phyloP scores from a whole-genome alignment of 208 protist genomes.

The Jaenimonas drosophilae region DNA sequence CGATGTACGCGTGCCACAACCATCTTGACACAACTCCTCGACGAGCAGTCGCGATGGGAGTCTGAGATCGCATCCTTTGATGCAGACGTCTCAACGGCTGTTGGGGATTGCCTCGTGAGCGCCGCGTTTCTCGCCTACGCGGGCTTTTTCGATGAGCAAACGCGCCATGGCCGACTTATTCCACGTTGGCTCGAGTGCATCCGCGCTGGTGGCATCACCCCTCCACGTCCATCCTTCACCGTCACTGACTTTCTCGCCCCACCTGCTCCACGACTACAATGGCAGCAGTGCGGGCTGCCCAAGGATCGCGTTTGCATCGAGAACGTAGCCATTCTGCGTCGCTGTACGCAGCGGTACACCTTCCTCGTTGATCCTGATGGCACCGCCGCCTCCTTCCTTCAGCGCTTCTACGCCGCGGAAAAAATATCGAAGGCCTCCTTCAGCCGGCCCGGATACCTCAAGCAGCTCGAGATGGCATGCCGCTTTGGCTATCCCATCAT shows the following conservation, averaged over 20 bases:
- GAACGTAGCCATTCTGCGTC: slow-evolving; percentile 97
- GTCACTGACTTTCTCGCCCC: slow-evolving; percentile 91
- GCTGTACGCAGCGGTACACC: slow-evolving; percentile 92
- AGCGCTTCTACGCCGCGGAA: slow-evolving; percentile 58
- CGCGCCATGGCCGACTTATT: slow-evolving; percentile 75
- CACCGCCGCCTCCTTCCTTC: slow-evolving; percentile 92
- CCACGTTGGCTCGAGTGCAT: slow-evolving; percentile 83
- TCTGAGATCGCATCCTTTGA: slow-evolving; percentile 78
- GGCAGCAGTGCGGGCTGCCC: slow-evolving; percentile 92
- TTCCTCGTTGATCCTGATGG: slow-evolving; percentile 99
- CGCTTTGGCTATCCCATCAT: slow-evolving; percentile 98
- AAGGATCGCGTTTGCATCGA: slow-evolving; percentile 95
- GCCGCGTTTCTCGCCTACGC: slow-evolving; percentile 96
- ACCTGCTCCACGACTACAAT: slow-evolving; percentile 89
- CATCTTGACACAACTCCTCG: slow-evolving; percentile 87
- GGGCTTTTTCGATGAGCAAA: slow-evolving; percentile 97
- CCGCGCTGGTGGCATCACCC: slow-evolving; percentile 37
- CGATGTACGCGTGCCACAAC: slow-evolving; percentile 91
- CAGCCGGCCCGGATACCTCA: slow-evolving; percentile 95
- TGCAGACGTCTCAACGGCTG: slow-evolving; percentile 80
- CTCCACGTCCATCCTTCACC: slow-evolving; percentile 64
- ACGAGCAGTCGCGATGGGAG: slow-evolving; percentile 94
- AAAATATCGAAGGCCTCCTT: slow-evolving; percentile 94
- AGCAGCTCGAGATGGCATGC: slow-evolving; percentile 96
- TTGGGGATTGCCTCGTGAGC: slow-evolving; percentile 94